These are phyloP conservation scores for Elongisporangium undulatum DNA, from an alignment of 352 stramenopile species.

Conservation along the genomic window DNA sequence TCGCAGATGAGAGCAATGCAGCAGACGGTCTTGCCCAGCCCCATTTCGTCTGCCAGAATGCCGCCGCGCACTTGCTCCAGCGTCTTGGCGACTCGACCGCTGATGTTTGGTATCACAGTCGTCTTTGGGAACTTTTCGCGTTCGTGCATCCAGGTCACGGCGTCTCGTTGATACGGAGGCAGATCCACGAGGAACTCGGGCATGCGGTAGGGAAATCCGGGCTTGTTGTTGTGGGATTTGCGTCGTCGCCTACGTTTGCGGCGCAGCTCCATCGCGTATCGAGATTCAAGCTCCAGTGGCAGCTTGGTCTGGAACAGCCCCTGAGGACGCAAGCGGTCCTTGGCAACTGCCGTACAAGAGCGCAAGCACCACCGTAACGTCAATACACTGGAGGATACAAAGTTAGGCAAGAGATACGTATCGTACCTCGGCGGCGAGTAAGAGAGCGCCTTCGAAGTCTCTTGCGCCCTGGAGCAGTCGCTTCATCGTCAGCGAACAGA, in stretches of 20 bases:
- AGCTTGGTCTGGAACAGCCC: constrained; percentile 51
- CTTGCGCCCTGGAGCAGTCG: neutral
- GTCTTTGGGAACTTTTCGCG: constrained; percentile 23
- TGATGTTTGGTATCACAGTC: constrained; percentile 11
- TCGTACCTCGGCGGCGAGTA: neutral
- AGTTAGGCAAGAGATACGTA: neutral
- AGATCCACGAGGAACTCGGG: constrained; percentile 61
- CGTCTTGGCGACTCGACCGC: constrained; percentile 16
- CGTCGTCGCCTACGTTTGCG: constrained; percentile 30
- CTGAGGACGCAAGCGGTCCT: neutral
- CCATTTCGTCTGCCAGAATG: constrained; percentile 88
- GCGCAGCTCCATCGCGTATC: constrained; percentile 45
- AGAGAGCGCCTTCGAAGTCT: neutral
- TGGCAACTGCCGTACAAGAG: neutral
- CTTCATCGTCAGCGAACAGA: neutral
- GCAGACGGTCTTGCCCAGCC: constrained; percentile 88
- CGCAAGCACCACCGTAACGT: neutral
- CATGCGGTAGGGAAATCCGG: constrained; percentile 32
- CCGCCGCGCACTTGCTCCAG: constrained; percentile 56
- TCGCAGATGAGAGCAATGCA: constrained; percentile 77
- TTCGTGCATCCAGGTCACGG: constrained; percentile 87
- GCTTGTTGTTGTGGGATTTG: constrained; percentile 34
- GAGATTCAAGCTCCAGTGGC: constrained; percentile 54
- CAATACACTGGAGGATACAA: neutral
- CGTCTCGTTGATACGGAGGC: constrained; percentile 78